These are phyloP conservation scores for Boechera stricta DNA, from an alignment of 345 rosid genomes.

Conservation along the genomic window DNA sequence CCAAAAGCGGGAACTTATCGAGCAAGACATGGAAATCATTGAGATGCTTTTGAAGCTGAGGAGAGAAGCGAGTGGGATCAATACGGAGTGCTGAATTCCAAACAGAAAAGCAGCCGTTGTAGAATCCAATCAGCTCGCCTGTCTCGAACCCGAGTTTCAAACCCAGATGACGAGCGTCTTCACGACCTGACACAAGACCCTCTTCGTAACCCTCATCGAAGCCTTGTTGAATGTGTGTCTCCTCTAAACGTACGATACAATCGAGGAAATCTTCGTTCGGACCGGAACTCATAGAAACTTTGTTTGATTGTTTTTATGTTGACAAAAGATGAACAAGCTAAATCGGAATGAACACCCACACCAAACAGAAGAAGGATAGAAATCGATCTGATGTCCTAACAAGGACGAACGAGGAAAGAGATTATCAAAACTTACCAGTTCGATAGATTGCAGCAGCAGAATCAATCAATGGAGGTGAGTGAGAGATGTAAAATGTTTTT, in stretches of 20 bases:
- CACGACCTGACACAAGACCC: slow-evolving; percentile 61
- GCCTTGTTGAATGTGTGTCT: slow-evolving; percentile 65
- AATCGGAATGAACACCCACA: neutral
- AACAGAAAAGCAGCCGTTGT: slow-evolving; percentile 71
- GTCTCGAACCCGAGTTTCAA: slow-evolving; percentile 70
- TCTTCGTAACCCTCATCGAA: slow-evolving; percentile 58
- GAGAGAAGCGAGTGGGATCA: slow-evolving; percentile 56
- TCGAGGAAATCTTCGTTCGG: slow-evolving; percentile 58
- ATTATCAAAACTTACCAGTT: slow-evolving; percentile 10
- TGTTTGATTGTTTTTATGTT: neutral
- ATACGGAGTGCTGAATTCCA: slow-evolving; percentile 65
- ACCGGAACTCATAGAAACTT: slow-evolving; percentile 3
- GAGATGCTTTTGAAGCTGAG: slow-evolving; percentile 61
- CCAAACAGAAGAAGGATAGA: neutral
- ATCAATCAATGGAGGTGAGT: neutral
- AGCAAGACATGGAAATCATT: slow-evolving; percentile 64
- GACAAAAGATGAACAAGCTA: neutral
- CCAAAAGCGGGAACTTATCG: slow-evolving; percentile 56
- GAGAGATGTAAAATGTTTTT: neutral
- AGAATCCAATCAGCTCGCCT: slow-evolving; percentile 83
- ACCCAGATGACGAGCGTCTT: slow-evolving; percentile 59
- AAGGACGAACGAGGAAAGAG: neutral
- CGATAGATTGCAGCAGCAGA: slow-evolving; percentile 7
- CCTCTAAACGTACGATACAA: slow-evolving; percentile 61
- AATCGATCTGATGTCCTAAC: neutral